Percentiles rank a stretch among this genome's conserved stretches.
phyloP scores from a whole-genome alignment of 371 early-diverging fungal genomes.

The Blakeslea trispora region DNA sequence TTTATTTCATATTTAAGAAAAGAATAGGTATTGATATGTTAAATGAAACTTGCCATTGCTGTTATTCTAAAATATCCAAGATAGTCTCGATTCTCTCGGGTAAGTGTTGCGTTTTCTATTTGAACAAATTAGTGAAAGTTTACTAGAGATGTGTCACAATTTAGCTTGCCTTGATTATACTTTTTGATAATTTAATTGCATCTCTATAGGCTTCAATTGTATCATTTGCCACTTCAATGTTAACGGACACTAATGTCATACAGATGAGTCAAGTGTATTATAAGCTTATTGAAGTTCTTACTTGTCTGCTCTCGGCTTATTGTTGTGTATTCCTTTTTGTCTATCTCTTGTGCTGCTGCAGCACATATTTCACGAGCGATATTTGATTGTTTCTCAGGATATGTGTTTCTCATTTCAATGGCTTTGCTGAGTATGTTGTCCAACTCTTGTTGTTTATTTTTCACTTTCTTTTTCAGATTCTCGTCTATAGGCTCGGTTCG shows the following conservation, averaged over 20 bases:
- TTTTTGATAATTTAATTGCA: background rate
- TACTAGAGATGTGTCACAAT: background rate
- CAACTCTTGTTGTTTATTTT: background rate
- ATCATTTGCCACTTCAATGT: background rate
- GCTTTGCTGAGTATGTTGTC: background rate
- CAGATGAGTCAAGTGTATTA: background rate
- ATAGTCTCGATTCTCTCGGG: background rate
- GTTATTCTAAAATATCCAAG: background rate
- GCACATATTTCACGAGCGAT: background rate
- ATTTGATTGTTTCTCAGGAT: background rate
- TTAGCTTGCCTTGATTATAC: background rate
- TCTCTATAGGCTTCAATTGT: background rate
- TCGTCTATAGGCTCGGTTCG: conserved; percentile 1
- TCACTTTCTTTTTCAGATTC: background rate
- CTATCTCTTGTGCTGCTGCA: background rate
- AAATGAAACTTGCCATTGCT: no score
- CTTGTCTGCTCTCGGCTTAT: background rate
- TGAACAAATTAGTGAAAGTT: no score
- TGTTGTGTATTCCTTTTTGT: background rate
- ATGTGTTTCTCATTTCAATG: background rate
- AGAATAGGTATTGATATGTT: no score
- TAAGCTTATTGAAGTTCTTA: background rate
- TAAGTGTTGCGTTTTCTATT: background rate
- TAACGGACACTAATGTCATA: background rate
- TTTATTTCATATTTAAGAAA: no score